Base-by-base conservation (phyloP, 352 stramenopile species). In the Plasmopara muralis region DNA sequence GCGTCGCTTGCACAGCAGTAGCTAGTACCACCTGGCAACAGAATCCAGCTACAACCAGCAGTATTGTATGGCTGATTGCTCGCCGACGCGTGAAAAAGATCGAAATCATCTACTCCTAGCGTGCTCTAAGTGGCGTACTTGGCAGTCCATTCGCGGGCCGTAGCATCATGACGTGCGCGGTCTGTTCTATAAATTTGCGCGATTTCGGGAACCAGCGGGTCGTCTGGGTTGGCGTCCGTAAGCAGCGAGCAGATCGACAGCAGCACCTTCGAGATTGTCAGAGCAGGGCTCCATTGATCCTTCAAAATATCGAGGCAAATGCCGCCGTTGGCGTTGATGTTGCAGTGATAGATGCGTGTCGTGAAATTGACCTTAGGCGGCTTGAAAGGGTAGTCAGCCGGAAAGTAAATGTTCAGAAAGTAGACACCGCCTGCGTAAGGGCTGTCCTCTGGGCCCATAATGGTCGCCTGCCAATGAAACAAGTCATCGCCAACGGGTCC, bases 251-350 rank as follows among this genome's bases (percentile, higher is more conserved):
- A 99, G 74, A 99, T 99, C 65, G 91, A 98, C 28, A 99, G 87
- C 55, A 99, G 85, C 55, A 99, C 97, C 83, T 99, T 99, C 53
- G 85, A 98, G 70, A 99, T 99, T 45, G 97, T 99, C 51, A 99
- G 77, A 53, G 97, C 97, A 33, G 97, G 97, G 66, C 85, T 98
- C 97, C 97, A 99, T 76, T 99, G 95, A 69, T 99, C 96, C 80
- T 99, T 99, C 60, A 99, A 81, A 68, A 99, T 99, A 68, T 99
- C 97, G 79, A 99, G 85, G 79, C 97, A 99, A 62, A 99, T 99
- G 47, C 96, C 96, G 62, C 97, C 97, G 78, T 98, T 99, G 43
- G 92, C 96, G 72, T 99, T 99, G 72, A 99, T 99, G 93, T 99
- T 99, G 78, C 95, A 98, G 74, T 99, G 97, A 72, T 99, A 99